Conservation (phyloP, 2,329 filamentous ascomycete genomes). For the Colletotrichum navitas region DNA sequence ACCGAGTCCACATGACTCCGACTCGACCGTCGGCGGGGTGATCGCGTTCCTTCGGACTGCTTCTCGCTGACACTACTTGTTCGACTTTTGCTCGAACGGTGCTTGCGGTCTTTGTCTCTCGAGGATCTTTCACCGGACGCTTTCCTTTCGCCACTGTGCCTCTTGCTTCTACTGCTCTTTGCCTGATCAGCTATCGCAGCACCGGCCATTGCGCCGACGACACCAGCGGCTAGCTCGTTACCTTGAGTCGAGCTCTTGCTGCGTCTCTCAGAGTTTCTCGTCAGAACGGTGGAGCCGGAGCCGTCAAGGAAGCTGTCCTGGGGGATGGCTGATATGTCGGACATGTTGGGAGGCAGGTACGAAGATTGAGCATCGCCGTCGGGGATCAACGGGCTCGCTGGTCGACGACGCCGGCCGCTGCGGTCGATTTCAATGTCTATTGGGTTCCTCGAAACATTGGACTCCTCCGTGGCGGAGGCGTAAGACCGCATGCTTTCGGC, state of each 20-base stretch:
- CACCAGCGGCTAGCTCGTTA: constrained; percentile 55
- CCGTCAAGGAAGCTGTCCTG: constrained; percentile 72
- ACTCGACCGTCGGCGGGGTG: constrained; percentile 64
- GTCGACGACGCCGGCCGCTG: constrained; percentile 65
- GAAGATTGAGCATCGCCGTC: constrained; percentile 67
- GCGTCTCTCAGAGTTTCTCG: constrained; percentile 52
- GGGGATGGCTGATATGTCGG: constrained; percentile 86
- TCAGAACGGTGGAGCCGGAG: constrained; percentile 59
- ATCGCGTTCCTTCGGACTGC: constrained; percentile 59
- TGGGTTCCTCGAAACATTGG: constrained; percentile 80
- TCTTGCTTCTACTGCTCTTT: constrained; percentile 59
- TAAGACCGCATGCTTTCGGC: constrained; percentile 78
- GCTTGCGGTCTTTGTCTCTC: constrained; percentile 65
- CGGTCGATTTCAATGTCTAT: constrained; percentile 89
- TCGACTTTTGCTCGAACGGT: constrained; percentile 62
- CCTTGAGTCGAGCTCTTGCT: constrained; percentile 58
- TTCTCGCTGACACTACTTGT: constrained; percentile 64
- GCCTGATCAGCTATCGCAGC: constrained; percentile 58
- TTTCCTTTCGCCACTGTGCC: constrained; percentile 57
- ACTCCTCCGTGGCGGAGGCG: constrained; percentile 83
- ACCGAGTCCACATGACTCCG: constrained; percentile 65
- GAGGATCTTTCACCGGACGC: constrained; percentile 54
- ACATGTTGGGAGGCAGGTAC: constrained; percentile 76
- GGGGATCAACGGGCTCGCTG: constrained; percentile 76
- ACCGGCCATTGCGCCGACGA: constrained; percentile 54